Evolutionary conservation across 305 asterid genomes (phyloP).

Genomic region (Fraxinus sp.): DNA sequence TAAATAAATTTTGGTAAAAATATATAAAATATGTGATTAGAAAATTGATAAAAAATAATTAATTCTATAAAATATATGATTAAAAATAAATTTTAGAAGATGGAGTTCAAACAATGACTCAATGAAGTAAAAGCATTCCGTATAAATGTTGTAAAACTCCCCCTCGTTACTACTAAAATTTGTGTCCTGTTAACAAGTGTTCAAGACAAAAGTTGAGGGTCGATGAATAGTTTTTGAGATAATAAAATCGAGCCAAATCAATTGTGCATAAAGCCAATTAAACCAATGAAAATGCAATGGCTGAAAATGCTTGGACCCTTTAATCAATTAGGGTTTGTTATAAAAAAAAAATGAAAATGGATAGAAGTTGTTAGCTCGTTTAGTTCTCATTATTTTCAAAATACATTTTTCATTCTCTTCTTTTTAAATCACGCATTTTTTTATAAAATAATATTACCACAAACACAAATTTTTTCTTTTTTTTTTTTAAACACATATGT

Average conservation of each 20-base stretch:
- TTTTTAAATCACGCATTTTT: no score
- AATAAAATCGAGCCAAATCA: no score
- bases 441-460: no score
- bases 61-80: no score
- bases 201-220: background rate
- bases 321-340: background rate
- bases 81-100: no score
- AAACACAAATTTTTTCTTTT: no score
- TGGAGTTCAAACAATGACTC: background rate
- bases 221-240: background rate
- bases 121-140: background rate
- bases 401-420: no score
- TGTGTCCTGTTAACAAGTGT: background rate
- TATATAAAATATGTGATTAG: no score
- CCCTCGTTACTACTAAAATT: background rate
- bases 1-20: background rate
- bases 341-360: background rate
- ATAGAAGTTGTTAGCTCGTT: no score
- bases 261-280: background rate
- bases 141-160: background rate
- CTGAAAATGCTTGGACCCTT: background rate
- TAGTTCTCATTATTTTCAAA: no score
- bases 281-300: background rate
- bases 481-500: no score
- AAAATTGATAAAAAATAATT: no score